Percentiles rank a stretch among this genome's conserved stretches.
These are phyloP conservation scores for Trametopsis cervina DNA, from an alignment of 768 basidiomycete species.

Conservation along the genomic window DNA sequence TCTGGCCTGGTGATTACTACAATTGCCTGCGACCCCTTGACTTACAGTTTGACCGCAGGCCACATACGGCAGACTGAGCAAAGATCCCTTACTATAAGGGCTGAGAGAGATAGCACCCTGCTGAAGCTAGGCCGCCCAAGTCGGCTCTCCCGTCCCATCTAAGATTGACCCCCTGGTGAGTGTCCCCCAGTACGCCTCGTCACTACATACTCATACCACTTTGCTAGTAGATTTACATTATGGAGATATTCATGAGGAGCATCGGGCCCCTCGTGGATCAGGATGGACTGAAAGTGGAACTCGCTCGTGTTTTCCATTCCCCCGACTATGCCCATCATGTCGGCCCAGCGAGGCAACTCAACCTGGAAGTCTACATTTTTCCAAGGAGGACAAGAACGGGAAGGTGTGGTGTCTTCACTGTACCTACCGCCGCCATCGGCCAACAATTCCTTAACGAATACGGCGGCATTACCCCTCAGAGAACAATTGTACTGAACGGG, in stretches of 20 bases:
- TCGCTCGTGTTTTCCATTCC: constrained; percentile 8
- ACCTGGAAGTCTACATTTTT: constrained; percentile 7
- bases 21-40: too few species aligned
- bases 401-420: constrained; percentile 6
- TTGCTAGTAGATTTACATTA: not conserved
- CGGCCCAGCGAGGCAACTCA: constrained; percentile 3
- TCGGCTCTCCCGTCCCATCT: too few species aligned
- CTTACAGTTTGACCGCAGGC: too few species aligned
- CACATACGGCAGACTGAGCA: too few species aligned
- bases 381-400: not conserved
- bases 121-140: too few species aligned
- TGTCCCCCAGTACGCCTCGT: too few species aligned
- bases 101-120: too few species aligned
- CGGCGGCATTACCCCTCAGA: constrained; percentile 3
- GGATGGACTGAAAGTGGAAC: constrained; percentile 5
- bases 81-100: too few species aligned
- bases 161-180: too few species aligned
- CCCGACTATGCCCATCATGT: constrained; percentile 7
- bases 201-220: not conserved
- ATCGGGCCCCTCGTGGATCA: constrained; percentile 1
- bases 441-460: constrained; percentile 11
- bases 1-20: too few species aligned
- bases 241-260: constrained; percentile 13
- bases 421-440: constrained; percentile 7
- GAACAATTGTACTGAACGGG: constrained; percentile 17